A percentile compares a stretch with the other conserved stretches of the same genome.
Conservation (phyloP, 345 rosid genomes). For the Euphorbia tirucalli region DNA sequence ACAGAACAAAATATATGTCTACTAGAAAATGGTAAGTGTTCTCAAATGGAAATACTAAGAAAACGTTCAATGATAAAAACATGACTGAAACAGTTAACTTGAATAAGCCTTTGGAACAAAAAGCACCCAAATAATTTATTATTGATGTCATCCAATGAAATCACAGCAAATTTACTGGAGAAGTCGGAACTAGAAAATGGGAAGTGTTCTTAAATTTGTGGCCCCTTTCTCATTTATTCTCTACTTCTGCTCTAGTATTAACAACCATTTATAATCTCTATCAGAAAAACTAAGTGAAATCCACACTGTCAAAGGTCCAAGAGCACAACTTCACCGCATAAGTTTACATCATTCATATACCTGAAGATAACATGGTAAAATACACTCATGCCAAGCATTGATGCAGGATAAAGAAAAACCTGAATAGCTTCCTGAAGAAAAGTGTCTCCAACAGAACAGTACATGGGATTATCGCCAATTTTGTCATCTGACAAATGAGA, state of each 20-base stretch:
- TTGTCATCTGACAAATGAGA: conserved; percentile 73
- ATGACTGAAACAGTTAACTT: neutral
- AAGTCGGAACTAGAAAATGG: neutral
- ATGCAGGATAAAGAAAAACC: conserved; percentile 44
- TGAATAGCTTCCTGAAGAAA: conserved; percentile 94
- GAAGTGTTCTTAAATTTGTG: too few relatives aligned
- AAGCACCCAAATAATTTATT: too few relatives aligned
- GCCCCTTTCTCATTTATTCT: neutral
- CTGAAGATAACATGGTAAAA: neutral
- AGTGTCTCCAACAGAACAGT: conserved; percentile 97
- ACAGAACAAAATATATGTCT: neutral
- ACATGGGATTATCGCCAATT: conserved; percentile 97
- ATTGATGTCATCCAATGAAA: neutral
- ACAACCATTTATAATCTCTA: neutral
- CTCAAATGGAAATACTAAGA: neutral
- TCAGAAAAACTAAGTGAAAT: neutral
- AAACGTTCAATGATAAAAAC: neutral
- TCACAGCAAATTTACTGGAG: neutral
- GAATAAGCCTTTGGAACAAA: neutral
- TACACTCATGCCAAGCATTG: conserved; percentile 5
- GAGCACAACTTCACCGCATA: neutral
- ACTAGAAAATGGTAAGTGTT: neutral
- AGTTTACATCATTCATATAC: neutral
- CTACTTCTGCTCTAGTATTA: neutral
- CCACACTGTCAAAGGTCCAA: conserved; percentile 1